phyloP scores from a whole-genome alignment of 768 basidiomycete species.

The Agaricus bisporus region DNA sequence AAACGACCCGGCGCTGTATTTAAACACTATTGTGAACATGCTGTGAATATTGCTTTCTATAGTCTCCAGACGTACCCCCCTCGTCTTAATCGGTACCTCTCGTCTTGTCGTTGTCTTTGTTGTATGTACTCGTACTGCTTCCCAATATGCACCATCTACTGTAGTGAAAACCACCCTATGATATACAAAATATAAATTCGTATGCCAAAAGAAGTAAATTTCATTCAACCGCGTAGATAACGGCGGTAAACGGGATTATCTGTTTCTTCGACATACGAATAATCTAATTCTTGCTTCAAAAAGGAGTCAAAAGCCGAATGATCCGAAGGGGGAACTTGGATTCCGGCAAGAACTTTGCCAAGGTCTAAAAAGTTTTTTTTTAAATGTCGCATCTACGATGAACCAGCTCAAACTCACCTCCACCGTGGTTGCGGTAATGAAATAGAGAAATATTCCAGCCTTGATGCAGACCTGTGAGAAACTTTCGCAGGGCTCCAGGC shows the following conservation, averaged over 20 bases:
- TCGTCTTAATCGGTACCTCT: neutral
- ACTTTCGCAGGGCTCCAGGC: conserved; percentile 85
- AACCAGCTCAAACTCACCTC: conserved; percentile 49
- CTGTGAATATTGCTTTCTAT: neutral
- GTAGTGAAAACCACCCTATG: neutral
- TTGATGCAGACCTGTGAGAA: conserved; percentile 73
- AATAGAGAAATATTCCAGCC: conserved; percentile 96
- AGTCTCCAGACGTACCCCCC: neutral
- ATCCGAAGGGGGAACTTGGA: conserved; percentile 80
- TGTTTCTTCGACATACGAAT: conserved; percentile 91
- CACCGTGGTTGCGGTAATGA: conserved; percentile 97
- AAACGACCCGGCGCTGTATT: neutral
- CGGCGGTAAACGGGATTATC: conserved; percentile 78
- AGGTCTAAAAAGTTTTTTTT: conserved; percentile 52
- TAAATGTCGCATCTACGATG: neutral
- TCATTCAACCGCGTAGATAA: conserved; percentile 43
- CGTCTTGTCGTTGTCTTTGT: neutral
- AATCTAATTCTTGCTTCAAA: conserved; percentile 73
- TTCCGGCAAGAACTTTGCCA: conserved; percentile 88
- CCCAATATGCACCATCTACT: neutral
- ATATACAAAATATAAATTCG: neutral
- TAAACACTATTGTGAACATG: neutral
- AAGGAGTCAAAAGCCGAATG: conserved; percentile 65
- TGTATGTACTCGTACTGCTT: neutral
- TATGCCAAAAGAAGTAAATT: neutral